Percentiles rank a stretch among this genome's conserved stretches.
Evolutionary conservation across 2,329 filamentous ascomycete species (phyloP).

Genomic region (Aspergillus sojae): DNA sequence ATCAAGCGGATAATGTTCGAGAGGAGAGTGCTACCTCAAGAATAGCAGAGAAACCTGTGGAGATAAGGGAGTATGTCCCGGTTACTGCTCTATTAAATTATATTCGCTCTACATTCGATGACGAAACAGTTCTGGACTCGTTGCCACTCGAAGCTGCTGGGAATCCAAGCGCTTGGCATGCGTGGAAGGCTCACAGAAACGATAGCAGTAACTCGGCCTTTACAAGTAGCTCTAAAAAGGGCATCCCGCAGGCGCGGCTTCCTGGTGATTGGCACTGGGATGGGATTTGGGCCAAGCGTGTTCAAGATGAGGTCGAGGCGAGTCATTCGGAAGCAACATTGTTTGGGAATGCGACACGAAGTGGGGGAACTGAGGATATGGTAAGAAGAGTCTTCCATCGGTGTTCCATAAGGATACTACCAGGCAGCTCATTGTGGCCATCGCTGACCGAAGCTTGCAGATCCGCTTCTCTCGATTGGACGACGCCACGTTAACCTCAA

Average conservation of each 20-base stretch:
- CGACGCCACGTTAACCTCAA: slow-evolving; percentile 30
- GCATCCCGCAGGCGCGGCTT: slow-evolving; percentile 53
- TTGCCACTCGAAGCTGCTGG: slow-evolving; percentile 81
- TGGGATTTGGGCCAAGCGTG: slow-evolving; percentile 90
- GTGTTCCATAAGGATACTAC: not conserved
- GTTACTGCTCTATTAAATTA: slow-evolving; percentile 76
- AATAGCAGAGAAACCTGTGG: slow-evolving; percentile 19
- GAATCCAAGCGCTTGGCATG: slow-evolving; percentile 91
- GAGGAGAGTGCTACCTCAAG: slow-evolving; percentile 4
- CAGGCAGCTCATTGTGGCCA: not conserved
- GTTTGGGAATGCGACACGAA: slow-evolving; percentile 65
- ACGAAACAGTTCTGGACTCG: slow-evolving; percentile 74
- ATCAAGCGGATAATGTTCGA: slow-evolving; percentile 5
- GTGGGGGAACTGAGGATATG: slow-evolving; percentile 65
- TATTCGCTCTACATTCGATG: slow-evolving; percentile 78
- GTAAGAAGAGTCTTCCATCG: slow-evolving; percentile 47
- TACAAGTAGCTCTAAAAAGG: slow-evolving; percentile 41
- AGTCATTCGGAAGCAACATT: slow-evolving; percentile 79
- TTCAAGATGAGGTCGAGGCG: slow-evolving; percentile 73
- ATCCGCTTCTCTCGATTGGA: slow-evolving; percentile 46
- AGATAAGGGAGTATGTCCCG: slow-evolving; percentile 50
- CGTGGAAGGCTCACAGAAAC: slow-evolving; percentile 75
- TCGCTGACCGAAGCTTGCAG: slow-evolving; percentile 28
- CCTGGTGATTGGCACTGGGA: slow-evolving; percentile 97
- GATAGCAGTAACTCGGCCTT: slow-evolving; percentile 26